Evolutionary conservation across 306 rosid species (phyloP).

Genomic region (Hylodesmum podocarpum): DNA sequence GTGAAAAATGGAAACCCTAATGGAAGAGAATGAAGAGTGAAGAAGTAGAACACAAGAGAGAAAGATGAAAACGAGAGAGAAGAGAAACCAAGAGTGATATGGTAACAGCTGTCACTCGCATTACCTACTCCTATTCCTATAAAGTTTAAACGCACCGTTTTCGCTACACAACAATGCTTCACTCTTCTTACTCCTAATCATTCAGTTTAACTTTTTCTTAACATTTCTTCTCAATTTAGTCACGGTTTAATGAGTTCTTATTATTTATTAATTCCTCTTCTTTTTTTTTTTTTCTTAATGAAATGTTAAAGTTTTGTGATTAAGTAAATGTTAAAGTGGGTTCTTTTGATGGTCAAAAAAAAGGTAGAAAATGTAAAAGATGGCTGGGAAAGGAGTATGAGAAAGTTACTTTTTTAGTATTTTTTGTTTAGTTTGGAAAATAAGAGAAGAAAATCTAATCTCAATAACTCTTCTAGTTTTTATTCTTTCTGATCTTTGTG

Average conservation of each 20-base stretch:
- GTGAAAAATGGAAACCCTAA: slow-evolving; percentile 27
- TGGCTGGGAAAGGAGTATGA: no score
- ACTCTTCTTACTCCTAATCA: neutral
- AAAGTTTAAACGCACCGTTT: slow-evolving; percentile 32
- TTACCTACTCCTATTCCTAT: slow-evolving; percentile 20
- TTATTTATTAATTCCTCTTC: no score
- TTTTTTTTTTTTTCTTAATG: no score
- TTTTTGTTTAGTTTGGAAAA: neutral
- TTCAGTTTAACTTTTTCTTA: neutral
- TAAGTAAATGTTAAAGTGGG: no score
- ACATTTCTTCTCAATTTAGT: neutral
- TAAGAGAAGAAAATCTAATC: neutral
- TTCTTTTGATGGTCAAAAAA: no score
- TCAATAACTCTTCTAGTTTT: no score
- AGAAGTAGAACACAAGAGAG: neutral
- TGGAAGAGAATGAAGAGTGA: neutral
- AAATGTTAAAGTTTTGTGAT: no score
- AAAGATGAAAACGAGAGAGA: neutral
- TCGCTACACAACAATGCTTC: slow-evolving; percentile 16
- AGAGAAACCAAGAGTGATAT: slow-evolving; percentile 20
- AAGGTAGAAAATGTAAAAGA: no score
- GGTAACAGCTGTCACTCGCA: slow-evolving; percentile 25
- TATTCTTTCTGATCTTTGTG: no score
- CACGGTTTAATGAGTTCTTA: neutral
- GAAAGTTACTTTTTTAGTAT: neutral